Evolutionary conservation across 139 green algal genomes (phyloP).

Genomic region (Chlorella ohadii): DNA sequence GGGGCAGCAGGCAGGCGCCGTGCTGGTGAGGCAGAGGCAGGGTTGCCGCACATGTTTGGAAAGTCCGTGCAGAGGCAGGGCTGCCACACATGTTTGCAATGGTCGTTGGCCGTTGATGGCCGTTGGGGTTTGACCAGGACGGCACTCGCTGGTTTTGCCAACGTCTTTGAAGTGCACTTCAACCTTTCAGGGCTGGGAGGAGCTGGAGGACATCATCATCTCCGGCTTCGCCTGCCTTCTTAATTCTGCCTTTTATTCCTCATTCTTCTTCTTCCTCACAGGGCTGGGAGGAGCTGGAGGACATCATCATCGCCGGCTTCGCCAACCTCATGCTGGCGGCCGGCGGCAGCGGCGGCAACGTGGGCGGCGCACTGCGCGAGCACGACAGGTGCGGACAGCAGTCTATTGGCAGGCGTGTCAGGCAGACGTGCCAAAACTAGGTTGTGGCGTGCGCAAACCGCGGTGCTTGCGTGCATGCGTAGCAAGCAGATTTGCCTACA

Average conservation of each 20-base stretch:
- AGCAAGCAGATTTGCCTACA: too few species aligned
- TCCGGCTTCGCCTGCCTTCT: background rate
- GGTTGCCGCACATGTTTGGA: too few species aligned
- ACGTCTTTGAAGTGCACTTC: too few species aligned
- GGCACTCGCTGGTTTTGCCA: too few species aligned
- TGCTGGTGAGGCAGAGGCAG: background rate
- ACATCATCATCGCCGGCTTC: background rate
- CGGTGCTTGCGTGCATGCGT: too few species aligned
- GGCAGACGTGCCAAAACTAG: too few species aligned
- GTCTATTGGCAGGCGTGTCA: too few species aligned
- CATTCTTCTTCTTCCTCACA: background rate
- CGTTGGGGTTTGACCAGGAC: background rate
- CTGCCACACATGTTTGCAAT: too few species aligned
- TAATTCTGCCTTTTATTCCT: too few species aligned
- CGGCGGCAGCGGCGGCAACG: background rate
- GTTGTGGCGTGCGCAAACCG: too few species aligned
- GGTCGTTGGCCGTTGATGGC: too few species aligned
- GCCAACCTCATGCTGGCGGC: background rate
- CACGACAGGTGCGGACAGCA: background rate
- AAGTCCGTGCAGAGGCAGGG: background rate
- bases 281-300: constrained; percentile 26
- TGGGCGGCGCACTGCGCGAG: background rate
- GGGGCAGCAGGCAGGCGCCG: background rate
- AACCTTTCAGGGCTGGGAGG: too few species aligned
- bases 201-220: background rate